Evolutionary conservation across 345 rosid genomes (phyloP), one percentile per base, ranked within the genome.

Genomic region (Adansonia digitata): DNA sequence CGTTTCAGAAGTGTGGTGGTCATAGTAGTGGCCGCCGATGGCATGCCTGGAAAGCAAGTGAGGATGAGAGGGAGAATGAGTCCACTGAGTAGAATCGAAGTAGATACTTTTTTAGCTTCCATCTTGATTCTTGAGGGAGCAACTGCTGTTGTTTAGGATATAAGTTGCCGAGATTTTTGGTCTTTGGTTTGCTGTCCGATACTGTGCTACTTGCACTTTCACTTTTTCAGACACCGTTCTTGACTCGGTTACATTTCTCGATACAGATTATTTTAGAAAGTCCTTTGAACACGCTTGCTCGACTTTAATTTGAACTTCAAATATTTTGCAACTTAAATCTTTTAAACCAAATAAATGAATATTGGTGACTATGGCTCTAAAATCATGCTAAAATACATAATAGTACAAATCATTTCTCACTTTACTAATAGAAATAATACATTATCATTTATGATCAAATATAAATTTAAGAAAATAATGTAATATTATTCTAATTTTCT

Each of bases 21-120:
- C 18, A 77, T 46, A 66, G 82, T 77, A 2, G n/a, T n/a, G n/a
- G n/a, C n/a, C n/a, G 59, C 66, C 40, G 77, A 48, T 6, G 51
- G 20, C 1, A 52, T n/a, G 31, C 76, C 45, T 26, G 74, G 51
- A 27, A 56, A 72, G 74, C 75, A 72, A 35, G 77, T 18, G 26
- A 83, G 17, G 52, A 80, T 67, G 75, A 86, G 73, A 22, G 71
- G 51, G 79, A 77, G 37, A 74, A 55, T 39, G 80, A 81, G 64
- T 63, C 55, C 83, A 79, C 56, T 74, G 74, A 14, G 55, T 3
- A 24, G 51, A 62, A 3, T 34, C 24, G 49, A 53, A 8, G 70
- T 60, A 17, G 63, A 74, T 85, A 77, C 82, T 20, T 59, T 74
- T 18, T 74, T 46, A 24, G 65, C 24, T 72, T 34, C 57, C 57